Evolutionary conservation across 1,284 basidiomycete genomes (phyloP), one percentile per base, ranked within the genome.

Genomic region (Sporisorium iseilematis-ciliati): DNA sequence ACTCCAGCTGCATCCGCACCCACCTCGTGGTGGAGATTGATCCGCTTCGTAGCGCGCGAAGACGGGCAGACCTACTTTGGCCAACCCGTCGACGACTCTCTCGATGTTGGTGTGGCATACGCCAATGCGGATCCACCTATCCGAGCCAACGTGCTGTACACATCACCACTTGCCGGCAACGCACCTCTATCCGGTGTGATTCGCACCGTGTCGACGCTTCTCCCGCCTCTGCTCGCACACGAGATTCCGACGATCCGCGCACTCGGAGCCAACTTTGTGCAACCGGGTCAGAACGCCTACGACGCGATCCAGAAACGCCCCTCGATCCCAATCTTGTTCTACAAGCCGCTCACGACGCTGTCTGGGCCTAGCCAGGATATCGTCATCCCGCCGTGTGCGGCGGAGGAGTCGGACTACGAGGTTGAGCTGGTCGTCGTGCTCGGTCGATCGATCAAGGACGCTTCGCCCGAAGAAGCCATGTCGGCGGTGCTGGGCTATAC

Each of bases 11-110:
- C 60, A 7, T 25, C 53, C 8, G 14, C 60, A 38, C 55, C 55
- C 0, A 66, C 67, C 1, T 35, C 70, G 8, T 80, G 79, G 78
- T 65, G 71, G 53, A 62, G 79, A 7, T 60, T 81, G 4, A 70
- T 81, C 51, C 78, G 78, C 52, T 81, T 81, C 56, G 57, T 80
- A 14, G 79, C 79, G 6, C 55, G 57, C 49, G 78, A 81, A 57
- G 79, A 81, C 43, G 61, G 65, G 1, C 55, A 62, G 20, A 65
- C 53, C 26, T 68, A 80, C 65, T 74, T 65, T 38, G 79, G 79
- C 20, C 75, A 78, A 58, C 79, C 79, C 2, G 26, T 79, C 14
- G 65, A 66, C 43, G 66, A 64, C 31, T 6, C 20, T 23, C 59
- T 69, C 16, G 78, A 80, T 48, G 42, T 78, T 18, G 78, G 79